These are phyloP conservation scores for Debaryomyces maramus DNA, from an alignment of 805 yeast genomes.

Conservation along the genomic window DNA sequence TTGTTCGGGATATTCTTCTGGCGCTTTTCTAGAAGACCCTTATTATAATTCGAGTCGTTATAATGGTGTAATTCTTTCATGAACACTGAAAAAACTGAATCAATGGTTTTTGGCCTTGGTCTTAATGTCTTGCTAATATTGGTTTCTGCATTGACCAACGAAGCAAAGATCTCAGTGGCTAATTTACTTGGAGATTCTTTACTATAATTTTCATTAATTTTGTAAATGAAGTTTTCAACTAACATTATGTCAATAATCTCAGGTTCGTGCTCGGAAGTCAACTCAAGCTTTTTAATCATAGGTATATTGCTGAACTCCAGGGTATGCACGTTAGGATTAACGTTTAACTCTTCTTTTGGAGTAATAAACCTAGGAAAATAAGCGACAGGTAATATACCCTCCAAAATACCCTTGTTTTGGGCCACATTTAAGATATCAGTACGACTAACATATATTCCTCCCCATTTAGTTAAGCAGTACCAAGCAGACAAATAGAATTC, in stretches of 20 bases:
- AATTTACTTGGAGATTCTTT: slow-evolving; percentile 20
- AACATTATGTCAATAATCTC: slow-evolving; percentile 27
- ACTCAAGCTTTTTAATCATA: neutral
- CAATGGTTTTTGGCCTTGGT: slow-evolving; percentile 29
- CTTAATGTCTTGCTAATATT: slow-evolving; percentile 17
- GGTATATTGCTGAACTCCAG: neutral
- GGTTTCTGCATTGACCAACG: slow-evolving; percentile 17
- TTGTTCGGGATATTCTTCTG: slow-evolving; percentile 18
- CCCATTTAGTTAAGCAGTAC: slow-evolving; percentile 36
- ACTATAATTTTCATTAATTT: slow-evolving; percentile 25
- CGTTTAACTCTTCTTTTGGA: neutral
- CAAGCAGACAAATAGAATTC: slow-evolving; percentile 33
- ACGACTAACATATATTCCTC: slow-evolving; percentile 23
- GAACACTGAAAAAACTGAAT: slow-evolving; percentile 29
- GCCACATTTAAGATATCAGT: slow-evolving; percentile 2
- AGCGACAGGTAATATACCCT: slow-evolving; percentile 7
- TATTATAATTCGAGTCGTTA: slow-evolving; percentile 28
- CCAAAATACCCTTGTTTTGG: slow-evolving; percentile 4
- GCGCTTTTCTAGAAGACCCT: slow-evolving; percentile 12
- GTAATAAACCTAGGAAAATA: slow-evolving; percentile 4
- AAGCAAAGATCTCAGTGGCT: slow-evolving; percentile 28
- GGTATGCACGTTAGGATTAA: slow-evolving; percentile 1
- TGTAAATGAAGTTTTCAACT: slow-evolving; percentile 35
- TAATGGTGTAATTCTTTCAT: slow-evolving; percentile 27
- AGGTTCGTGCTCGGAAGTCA: slow-evolving; percentile 1